phyloP scores from a whole-genome alignment of 306 rosid species.

The Prunus mira region DNA sequence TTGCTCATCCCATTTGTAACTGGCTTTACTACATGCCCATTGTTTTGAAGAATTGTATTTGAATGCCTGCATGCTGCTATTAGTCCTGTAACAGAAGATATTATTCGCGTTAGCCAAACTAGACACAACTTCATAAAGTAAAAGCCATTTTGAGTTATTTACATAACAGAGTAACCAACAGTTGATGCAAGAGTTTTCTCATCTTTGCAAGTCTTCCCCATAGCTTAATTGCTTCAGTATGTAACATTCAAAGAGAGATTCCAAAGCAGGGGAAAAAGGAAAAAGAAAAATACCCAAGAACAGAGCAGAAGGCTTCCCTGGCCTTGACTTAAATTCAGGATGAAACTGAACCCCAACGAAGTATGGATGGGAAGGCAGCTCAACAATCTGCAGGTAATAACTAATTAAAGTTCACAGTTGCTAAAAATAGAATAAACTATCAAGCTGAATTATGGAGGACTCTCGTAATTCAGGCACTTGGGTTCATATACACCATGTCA shows the following conservation, averaged over 20 bases:
- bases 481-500: not conserved
- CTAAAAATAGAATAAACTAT: not conserved
- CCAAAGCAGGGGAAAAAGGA: not conserved
- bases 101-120: not conserved
- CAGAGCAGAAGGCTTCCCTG: slow-evolving; percentile 77
- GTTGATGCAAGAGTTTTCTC: not conserved
- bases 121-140: not conserved
- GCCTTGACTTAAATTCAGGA: slow-evolving; percentile 88
- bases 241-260: not conserved
- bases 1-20: slow-evolving; percentile 36
- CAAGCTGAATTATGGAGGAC: slow-evolving; percentile 3
- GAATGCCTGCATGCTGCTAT: slow-evolving; percentile 55
- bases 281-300: slow-evolving; percentile 54
- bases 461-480: not conserved
- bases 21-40: slow-evolving; percentile 34
- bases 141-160: not conserved
- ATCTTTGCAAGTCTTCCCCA: not conserved
- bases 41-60: slow-evolving; percentile 25
- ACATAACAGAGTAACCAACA: not conserved
- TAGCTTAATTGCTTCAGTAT: not conserved
- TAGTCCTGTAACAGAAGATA: slow-evolving; percentile 46
- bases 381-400: slow-evolving; percentile 60
- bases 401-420: slow-evolving; percentile 13
- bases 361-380: slow-evolving; percentile 78
- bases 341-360: slow-evolving; percentile 85